Base-by-base conservation (phyloP, 1,284 basidiomycete species). In the Polyporus tsugae region DNA sequence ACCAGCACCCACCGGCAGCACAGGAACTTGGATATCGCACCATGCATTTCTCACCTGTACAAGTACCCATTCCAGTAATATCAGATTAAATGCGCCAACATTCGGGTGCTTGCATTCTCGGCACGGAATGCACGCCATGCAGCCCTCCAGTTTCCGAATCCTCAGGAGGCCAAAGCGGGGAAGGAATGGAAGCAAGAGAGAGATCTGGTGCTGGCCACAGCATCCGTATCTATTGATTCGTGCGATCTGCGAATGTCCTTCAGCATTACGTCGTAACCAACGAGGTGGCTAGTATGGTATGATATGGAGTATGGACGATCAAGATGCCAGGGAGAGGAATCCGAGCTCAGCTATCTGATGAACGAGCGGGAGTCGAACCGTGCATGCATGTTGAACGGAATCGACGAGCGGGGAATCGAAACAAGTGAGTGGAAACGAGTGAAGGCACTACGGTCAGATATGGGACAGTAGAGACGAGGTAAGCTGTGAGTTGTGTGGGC, bases 61-160 rank as follows among this genome's bases (percentile, higher is more conserved):
- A 4, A 57, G 33, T 73, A 65, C 44, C 58, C 33, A 55, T 35
- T 17, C 52, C 6, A 55, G 52, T 55, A 55, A 35, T 55, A 22
- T n/a, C 42, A n/a, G 42, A 62, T 63, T 33, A 61, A 29, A 35
- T 52, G 59, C 52, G 36, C 60, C 46, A 25, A 52, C 9, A 11
- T 25, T 22, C 46, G 46, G 4, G 22, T 22, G n/a, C 46, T 25
- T 42, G 41, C 22, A 5, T 25, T 52, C 9, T 11, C 29, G 1
- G 3, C 11, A 3, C 13, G 46, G 46, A 52, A 29, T 52, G 46
- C 44, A 46, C n/a, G 11, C 7, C 25, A 25, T 25, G 22, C 22
- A 52, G 29, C 29, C 29, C 46, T 11, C 46, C 22, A 52, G 11
- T 11, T 11, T 15, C 11, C 46, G 11, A 11, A 25, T 25, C 10